Percentiles rank a stretch among this genome's conserved stretches.
Evolutionary conservation across 352 stramenopile genomes (phyloP).

Genomic region (Globisporangium megalacanthum): DNA sequence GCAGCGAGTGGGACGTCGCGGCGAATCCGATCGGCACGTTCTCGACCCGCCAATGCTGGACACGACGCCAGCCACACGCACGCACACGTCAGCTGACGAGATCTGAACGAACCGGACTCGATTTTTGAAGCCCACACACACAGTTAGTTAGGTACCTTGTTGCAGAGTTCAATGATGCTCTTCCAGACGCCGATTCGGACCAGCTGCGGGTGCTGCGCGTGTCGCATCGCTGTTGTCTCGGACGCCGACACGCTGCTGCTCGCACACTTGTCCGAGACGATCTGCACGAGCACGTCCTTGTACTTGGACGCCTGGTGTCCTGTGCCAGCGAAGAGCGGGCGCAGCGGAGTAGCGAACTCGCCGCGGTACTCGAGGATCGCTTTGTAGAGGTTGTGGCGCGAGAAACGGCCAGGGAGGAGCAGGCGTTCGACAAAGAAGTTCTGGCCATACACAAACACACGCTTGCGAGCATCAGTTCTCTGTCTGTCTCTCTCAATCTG

Average conservation of each 20-base stretch:
- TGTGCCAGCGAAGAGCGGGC: constrained; percentile 27
- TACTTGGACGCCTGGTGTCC: constrained; percentile 47
- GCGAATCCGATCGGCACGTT: constrained; percentile 68
- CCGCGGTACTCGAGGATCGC: constrained; percentile 43
- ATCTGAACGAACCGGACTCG: neutral
- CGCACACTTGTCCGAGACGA: constrained; percentile 43
- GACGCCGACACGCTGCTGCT: neutral
- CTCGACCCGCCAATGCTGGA: constrained; percentile 52
- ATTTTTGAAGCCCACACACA: neutral
- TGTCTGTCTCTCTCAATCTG: neutral
- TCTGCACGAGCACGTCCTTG: constrained; percentile 50
- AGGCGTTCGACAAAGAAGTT: constrained; percentile 57
- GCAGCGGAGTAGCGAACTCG: constrained; percentile 22
- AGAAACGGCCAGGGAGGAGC: constrained; percentile 60
- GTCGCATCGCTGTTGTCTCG: constrained; percentile 16
- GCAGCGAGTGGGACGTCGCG: constrained; percentile 30
- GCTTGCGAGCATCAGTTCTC: neutral
- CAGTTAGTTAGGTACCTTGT: constrained; percentile 22
- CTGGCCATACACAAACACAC: constrained; percentile 10
- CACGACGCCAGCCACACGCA: neutral
- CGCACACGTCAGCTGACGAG: neutral
- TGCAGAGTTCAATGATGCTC: constrained; percentile 57
- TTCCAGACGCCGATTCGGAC: constrained; percentile 59
- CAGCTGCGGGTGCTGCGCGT: constrained; percentile 18
- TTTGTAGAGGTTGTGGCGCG: constrained; percentile 56